Conservation (phyloP, 441 rosid species). For the Jatropha podagrica region DNA sequence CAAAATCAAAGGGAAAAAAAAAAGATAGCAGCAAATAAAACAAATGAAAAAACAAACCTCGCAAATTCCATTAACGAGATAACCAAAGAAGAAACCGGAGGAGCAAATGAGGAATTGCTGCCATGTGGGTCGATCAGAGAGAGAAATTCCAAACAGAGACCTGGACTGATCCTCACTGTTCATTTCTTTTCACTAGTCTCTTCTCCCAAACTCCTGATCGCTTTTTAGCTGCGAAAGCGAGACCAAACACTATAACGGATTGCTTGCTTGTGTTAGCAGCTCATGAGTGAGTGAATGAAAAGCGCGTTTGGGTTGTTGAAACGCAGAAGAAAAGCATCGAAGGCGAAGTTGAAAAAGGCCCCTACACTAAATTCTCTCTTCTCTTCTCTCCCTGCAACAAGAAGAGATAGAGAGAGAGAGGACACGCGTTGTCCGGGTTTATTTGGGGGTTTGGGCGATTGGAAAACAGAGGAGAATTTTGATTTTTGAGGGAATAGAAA, state of each 20-base stretch:
- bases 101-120: slow-evolving; percentile 85
- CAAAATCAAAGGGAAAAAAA: slow-evolving; percentile 5
- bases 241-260: background rate
- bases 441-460: background rate
- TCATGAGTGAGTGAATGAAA: slow-evolving; percentile 13
- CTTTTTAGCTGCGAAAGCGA: background rate
- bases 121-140: slow-evolving; percentile 70
- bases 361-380: background rate
- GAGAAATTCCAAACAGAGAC: slow-evolving; percentile 65
- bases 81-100: slow-evolving; percentile 94
- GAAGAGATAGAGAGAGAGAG: background rate
- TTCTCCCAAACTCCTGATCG: background rate
- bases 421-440: background rate
- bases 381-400: background rate
- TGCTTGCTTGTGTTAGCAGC: slow-evolving; percentile 7
- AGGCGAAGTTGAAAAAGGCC: background rate
- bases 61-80: slow-evolving; percentile 91
- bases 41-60: slow-evolving; percentile 49
- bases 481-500: background rate
- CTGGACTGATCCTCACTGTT: slow-evolving; percentile 59
- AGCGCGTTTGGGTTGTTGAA: background rate
- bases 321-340: slow-evolving; percentile 23
- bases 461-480: background rate
- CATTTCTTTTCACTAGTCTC: slow-evolving; percentile 24
- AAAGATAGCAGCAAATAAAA: background rate